Base-by-base conservation (phyloP, 768 basidiomycete species). In the Leccinellum rugosiceps region DNA sequence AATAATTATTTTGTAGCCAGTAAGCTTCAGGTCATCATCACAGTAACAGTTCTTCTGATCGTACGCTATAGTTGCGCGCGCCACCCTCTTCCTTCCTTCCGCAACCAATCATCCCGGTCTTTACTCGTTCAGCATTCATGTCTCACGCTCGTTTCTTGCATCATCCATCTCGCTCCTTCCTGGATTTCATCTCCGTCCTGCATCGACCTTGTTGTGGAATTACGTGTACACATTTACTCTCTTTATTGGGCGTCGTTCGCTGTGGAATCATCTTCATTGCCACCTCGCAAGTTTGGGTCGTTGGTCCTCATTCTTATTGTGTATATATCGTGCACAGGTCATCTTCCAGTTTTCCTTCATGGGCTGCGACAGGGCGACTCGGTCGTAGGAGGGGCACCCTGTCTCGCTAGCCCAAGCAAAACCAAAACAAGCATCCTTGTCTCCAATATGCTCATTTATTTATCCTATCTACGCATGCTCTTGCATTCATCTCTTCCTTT, bases 141-240 rank as follows among this genome's bases (percentile, higher is more conserved):
- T 32, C 23, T 45, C 52, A 57, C 68, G 17, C 31, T 68, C 62
- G 4, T 64, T 64, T 21, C 9, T 47, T 17, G 34, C 55, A 51
- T 62, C 50, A 35, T 48, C 47, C 10, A 48, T 45, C 28, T 54
- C 47, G 23, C 59, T 57, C 57, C 21, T 52, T 68, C 46, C 55
- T 43, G 50, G 66, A 31, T 55, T 68, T 54, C 58, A 51, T 58
- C 54, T 62, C 56, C 23, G 32, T 55, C 63, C 45, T 35, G 64
- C 59, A 64, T 64, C 62, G 52, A 60, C 55, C 53, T 45, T 67
- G 69, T 70, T 70, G 69, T 70, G 70, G 70, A 68, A 70, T 64
- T 70, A 72, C 57, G 60, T 70, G 71, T 70, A 71, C 56, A 70
- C 68, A 68, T 56, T 58, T 60, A 13, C 51, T 45, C 59, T 34